Conservation (phyloP, 2,329 filamentous ascomycete genomes). For the Xylaria hypoxylon region DNA sequence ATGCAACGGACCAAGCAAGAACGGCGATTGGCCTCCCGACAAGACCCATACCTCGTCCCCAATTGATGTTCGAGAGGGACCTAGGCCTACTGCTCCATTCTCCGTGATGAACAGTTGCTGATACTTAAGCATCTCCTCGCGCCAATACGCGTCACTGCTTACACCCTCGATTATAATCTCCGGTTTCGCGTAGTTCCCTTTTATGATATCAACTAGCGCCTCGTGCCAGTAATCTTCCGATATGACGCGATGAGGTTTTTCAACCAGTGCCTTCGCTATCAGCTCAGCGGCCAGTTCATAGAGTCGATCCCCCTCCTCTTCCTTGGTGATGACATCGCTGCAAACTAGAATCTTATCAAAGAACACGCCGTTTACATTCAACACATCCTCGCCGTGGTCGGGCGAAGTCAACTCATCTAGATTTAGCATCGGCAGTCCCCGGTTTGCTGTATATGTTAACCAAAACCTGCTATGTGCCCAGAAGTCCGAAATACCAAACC, state of each 20-base stretch:
- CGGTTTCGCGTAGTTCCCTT: constrained; percentile 22
- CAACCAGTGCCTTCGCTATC: constrained; percentile 13
- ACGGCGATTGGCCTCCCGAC: constrained; percentile 33
- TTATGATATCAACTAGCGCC: constrained; percentile 28
- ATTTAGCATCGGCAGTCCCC: constrained; percentile 34
- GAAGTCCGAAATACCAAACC: background rate
- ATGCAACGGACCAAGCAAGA: constrained; percentile 28
- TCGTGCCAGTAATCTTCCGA: constrained; percentile 35
- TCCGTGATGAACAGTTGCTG: constrained; percentile 38
- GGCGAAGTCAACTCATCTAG: constrained; percentile 17
- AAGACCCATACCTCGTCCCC: constrained; percentile 39
- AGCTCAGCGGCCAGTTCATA: constrained; percentile 12
- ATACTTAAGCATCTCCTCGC: constrained; percentile 26
- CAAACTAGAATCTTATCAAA: constrained; percentile 31
- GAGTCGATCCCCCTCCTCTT: constrained; percentile 12
- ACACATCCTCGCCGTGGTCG: constrained; percentile 27
- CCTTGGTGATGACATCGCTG: constrained; percentile 21
- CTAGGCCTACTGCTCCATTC: constrained; percentile 34
- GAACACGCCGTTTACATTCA: constrained; percentile 37
- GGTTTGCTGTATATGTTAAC: constrained; percentile 22
- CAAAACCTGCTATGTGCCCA: constrained; percentile 36
- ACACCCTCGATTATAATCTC: background rate
- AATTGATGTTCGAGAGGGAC: constrained; percentile 28
- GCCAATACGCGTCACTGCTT: constrained; percentile 26
- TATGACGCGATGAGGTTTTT: constrained; percentile 30